Percentiles rank a stretch among this genome's conserved stretches.
phyloP scores from a whole-genome alignment of 768 basidiomycete genomes.

The Candolleomyces efflorescens region DNA sequence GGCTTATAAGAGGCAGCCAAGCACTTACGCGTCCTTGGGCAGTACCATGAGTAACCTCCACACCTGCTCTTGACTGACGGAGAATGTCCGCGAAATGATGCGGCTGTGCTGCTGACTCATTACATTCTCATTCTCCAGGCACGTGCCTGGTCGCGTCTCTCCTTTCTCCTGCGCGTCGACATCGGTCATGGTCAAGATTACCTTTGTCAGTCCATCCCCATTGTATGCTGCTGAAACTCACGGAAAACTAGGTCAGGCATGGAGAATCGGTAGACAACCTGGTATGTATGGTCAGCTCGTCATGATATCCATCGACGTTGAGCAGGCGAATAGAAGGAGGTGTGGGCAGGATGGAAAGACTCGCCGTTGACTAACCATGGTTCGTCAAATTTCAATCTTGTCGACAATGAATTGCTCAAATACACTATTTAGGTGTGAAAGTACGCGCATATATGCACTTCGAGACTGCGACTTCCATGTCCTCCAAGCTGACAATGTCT shows the following conservation, averaged over 20 bases:
- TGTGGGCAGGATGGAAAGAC: conserved; percentile 79
- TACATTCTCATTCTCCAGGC: neutral
- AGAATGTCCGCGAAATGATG: conserved; percentile 1
- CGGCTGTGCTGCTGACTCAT: neutral
- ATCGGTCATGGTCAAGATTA: conserved; percentile 37
- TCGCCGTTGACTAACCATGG: conserved; percentile 74
- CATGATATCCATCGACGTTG: neutral
- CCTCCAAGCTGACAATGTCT: no score
- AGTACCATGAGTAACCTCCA: neutral
- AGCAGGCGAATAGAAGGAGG: conserved; percentile 17
- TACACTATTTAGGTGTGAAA: conserved; percentile 42
- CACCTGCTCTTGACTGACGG: neutral
- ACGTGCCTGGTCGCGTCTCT: neutral
- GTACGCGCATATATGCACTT: conserved; percentile 29
- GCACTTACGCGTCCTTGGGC: conserved; percentile 15
- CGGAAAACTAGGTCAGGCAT: conserved; percentile 54
- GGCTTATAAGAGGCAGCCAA: conserved; percentile 1
- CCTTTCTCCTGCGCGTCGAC: neutral
- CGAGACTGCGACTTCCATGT: neutral
- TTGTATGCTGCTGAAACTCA: neutral
- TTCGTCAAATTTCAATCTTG: conserved; percentile 21
- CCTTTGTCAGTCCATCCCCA: conserved; percentile 30
- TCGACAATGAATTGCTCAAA: neutral
- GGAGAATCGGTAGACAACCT: conserved; percentile 77
- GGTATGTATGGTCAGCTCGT: conserved; percentile 33